These are phyloP conservation scores for Neurospora africana DNA, from an alignment of 495 filamentous ascomycete species.

Conservation along the genomic window DNA sequence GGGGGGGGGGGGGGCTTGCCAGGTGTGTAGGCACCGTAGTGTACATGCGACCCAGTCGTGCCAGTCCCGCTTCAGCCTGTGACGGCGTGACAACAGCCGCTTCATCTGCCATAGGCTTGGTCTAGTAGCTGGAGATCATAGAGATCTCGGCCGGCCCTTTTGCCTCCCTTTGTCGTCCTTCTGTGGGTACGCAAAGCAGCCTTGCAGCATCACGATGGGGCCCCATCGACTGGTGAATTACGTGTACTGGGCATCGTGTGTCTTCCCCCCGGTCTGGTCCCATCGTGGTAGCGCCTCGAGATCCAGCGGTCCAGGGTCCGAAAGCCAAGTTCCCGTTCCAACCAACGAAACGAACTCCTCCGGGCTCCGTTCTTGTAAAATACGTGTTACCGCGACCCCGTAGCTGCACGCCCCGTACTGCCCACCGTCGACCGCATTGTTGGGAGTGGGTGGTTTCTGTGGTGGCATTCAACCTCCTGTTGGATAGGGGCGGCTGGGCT, in stretches of 20 bases:
- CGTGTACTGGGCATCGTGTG: not conserved
- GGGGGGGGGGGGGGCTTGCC: not conserved
- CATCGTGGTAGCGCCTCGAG: not conserved
- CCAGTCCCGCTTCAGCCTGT: not conserved
- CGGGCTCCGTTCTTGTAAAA: not conserved
- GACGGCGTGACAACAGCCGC: not conserved
- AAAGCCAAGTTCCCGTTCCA: not conserved
- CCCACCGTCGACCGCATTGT: not conserved
- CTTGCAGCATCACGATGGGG: not conserved
- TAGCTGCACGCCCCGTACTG: not conserved
- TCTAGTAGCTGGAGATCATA: not conserved
- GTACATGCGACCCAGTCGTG: not conserved
- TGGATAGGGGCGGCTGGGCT: not conserved
- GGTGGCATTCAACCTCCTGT: not conserved
- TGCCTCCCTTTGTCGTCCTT: not conserved
- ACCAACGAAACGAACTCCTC: not conserved
- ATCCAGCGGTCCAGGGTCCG: not conserved
- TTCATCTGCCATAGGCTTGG: not conserved
- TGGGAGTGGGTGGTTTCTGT: not conserved
- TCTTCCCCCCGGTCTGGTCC: not conserved
- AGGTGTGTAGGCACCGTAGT: not conserved
- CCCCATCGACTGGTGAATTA: not conserved
- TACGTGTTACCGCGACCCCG: not conserved
- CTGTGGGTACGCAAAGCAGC: not conserved
- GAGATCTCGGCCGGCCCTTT: not conserved